Conservation (phyloP, 768 basidiomycete genomes). For the Termitomyces sp. region DNA sequence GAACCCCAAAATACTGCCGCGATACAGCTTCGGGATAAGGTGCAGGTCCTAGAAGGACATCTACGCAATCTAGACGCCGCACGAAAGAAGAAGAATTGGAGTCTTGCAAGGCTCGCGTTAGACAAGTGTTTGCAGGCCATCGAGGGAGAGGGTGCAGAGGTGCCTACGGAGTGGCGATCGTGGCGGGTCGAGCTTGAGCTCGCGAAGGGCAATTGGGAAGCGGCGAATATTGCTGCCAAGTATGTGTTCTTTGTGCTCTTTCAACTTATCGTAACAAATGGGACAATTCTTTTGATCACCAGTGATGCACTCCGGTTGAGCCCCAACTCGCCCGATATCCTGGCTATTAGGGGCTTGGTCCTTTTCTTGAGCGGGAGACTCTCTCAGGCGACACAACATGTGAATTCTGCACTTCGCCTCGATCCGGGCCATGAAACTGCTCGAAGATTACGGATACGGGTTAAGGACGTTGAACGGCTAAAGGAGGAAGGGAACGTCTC, state of each 20-base stretch:
- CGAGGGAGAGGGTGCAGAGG: slow-evolving; percentile 71
- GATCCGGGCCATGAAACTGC: slow-evolving; percentile 78
- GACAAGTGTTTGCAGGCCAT: slow-evolving; percentile 73
- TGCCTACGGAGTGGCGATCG: slow-evolving; percentile 75
- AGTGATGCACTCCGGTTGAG: slow-evolving; percentile 76
- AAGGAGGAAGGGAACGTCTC: slow-evolving; percentile 83
- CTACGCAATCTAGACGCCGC: slow-evolving; percentile 61
- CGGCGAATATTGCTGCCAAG: slow-evolving; percentile 74
- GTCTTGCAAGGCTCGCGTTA: slow-evolving; percentile 71
- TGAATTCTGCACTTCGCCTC: slow-evolving; percentile 63
- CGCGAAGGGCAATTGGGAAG: slow-evolving; percentile 66
- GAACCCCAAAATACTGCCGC: slow-evolving; percentile 64
- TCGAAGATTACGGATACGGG: slow-evolving; percentile 65
- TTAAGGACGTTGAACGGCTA: slow-evolving; percentile 77
- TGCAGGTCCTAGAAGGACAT: slow-evolving; percentile 60
- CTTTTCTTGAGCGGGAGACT: slow-evolving; percentile 72
- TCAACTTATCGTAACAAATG: background rate
- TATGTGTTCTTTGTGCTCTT: slow-evolving; percentile 43
- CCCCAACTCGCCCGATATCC: slow-evolving; percentile 73
- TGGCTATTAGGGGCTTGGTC: slow-evolving; percentile 74
- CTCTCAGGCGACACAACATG: slow-evolving; percentile 69
- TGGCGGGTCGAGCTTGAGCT: slow-evolving; percentile 81
- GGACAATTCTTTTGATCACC: background rate
- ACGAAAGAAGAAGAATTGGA: slow-evolving; percentile 64
- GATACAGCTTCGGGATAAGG: slow-evolving; percentile 56